These are phyloP conservation scores for Lyophyllum decastes DNA, from an alignment of 768 basidiomycete species.

Conservation along the genomic window DNA sequence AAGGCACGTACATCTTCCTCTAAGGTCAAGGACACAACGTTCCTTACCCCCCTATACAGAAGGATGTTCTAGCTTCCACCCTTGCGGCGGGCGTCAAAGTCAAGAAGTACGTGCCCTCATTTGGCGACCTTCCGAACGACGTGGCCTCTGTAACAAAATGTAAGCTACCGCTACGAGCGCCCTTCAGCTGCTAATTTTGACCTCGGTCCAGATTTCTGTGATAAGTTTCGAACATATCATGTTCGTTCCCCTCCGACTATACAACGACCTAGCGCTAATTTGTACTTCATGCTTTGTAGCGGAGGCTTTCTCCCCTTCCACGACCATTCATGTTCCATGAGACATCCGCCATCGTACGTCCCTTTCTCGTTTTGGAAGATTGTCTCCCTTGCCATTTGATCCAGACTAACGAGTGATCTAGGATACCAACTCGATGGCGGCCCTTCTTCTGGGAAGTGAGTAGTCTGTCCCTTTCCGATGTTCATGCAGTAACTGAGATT, in stretches of 20 bases:
- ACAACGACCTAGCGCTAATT: not conserved
- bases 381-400: not conserved
- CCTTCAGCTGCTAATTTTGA: not conserved
- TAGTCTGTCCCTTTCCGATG: not conserved
- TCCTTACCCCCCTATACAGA: conserved; percentile 18
- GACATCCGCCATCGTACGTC: conserved; percentile 68
- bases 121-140: conserved; percentile 59
- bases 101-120: conserved; percentile 62
- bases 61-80: conserved; percentile 58
- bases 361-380: not conserved
- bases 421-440: conserved; percentile 43
- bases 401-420: conserved; percentile 12
- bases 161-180: conserved; percentile 29
- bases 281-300: conserved; percentile 33
- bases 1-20: conserved; percentile 43
- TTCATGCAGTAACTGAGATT: not conserved
- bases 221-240: conserved; percentile 67
- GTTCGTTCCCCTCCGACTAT: conserved; percentile 33
- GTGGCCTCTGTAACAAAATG: conserved; percentile 62
- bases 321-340: conserved; percentile 69
- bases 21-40: not conserved
- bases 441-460: conserved; percentile 37
- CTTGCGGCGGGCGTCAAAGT: conserved; percentile 58
- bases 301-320: conserved; percentile 53
- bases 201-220: conserved; percentile 57